phyloP scores from a whole-genome alignment of 352 stramenopile species.

The Phytophthora fragariae region DNA sequence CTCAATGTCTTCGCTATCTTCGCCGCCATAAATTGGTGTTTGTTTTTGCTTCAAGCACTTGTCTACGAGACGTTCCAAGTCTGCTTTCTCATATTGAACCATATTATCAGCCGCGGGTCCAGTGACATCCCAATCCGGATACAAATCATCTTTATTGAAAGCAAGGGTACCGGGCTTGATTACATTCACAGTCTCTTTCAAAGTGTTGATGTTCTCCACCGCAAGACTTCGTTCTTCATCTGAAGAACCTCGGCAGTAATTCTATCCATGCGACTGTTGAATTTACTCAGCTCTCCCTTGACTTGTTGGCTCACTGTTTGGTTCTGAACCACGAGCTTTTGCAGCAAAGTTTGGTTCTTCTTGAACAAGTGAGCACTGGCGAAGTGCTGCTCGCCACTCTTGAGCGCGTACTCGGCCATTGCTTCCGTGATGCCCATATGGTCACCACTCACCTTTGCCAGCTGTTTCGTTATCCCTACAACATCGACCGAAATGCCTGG shows the following conservation, averaged over 20 bases:
- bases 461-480: too few relatives aligned
- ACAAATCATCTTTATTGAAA: constrained; percentile 2
- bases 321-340: background rate
- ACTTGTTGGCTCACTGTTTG: too few relatives aligned
- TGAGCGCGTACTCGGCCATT: too few relatives aligned
- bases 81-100: background rate
- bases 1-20: constrained; percentile 16
- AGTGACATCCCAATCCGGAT: constrained; percentile 12
- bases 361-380: constrained; percentile 5
- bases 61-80: background rate
- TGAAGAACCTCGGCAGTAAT: background rate
- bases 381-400: constrained; percentile 8
- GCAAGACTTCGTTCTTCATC: constrained; percentile 7
- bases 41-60: constrained; percentile 19
- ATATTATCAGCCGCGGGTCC: background rate
- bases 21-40: constrained; percentile 2
- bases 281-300: background rate
- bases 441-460: too few relatives aligned
- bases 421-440: too few relatives aligned
- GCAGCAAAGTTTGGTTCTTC: constrained; percentile 8
- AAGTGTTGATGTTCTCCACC: constrained; percentile 15
- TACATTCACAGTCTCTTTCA: constrained; percentile 13
- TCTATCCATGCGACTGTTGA: constrained; percentile 2
- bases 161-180: constrained; percentile 10
- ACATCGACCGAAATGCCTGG: too few relatives aligned